phyloP scores from a whole-genome alignment of 208 protist genomes.

The Leishmania amazonensis region DNA sequence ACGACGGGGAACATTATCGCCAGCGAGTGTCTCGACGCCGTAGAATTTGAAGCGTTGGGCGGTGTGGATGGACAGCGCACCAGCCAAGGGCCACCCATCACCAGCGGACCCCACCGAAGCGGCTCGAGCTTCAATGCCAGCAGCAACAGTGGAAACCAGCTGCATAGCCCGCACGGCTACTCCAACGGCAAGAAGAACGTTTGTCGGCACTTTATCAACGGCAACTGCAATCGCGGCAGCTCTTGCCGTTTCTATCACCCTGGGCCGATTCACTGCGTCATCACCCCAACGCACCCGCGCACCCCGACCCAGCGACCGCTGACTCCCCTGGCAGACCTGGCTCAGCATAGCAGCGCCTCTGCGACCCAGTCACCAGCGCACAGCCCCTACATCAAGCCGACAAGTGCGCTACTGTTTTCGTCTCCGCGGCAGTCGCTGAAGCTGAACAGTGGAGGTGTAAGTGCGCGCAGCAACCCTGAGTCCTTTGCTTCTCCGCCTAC shows the following conservation, averaged over 20 bases:
- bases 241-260: slow-evolving; percentile 64
- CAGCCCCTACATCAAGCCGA: slow-evolving; percentile 7
- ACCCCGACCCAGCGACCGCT: slow-evolving; percentile 38
- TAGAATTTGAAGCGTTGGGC: neutral
- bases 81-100: neutral
- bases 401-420: neutral
- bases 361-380: slow-evolving; percentile 12
- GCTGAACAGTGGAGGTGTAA: neutral
- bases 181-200: slow-evolving; percentile 30
- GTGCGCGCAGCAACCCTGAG: slow-evolving; percentile 11
- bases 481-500: slow-evolving; percentile 12
- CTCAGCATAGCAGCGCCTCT: slow-evolving; percentile 22
- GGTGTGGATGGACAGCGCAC: neutral
- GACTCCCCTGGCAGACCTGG: slow-evolving; percentile 49
- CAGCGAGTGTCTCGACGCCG: slow-evolving; percentile 7
- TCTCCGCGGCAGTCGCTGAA: neutral
- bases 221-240: slow-evolving; percentile 65
- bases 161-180: neutral
- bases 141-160: neutral
- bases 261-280: slow-evolving; percentile 43
- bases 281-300: slow-evolving; percentile 28
- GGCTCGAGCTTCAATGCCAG: slow-evolving; percentile 9
- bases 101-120: neutral
- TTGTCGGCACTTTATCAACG: slow-evolving; percentile 59
- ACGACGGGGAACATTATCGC: slow-evolving; percentile 26